phyloP scores from a whole-genome alignment of 2,329 filamentous ascomycete genomes.

The Phaeophleospora eucalypticola region DNA sequence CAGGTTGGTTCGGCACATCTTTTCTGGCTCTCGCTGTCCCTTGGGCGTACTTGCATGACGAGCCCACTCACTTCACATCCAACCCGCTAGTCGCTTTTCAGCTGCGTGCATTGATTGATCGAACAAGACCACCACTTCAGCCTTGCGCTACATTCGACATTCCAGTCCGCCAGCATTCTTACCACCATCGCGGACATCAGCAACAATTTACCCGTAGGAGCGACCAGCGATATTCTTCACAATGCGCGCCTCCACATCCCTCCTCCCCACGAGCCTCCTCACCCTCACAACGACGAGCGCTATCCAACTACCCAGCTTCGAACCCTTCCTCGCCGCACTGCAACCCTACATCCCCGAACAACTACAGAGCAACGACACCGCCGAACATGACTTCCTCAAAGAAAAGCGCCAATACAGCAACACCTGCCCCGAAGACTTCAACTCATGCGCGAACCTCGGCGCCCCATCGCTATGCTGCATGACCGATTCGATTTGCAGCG shows the following conservation, averaged over 20 bases:
- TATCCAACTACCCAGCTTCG: slow-evolving; percentile 25
- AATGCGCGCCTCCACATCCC: slow-evolving; percentile 17
- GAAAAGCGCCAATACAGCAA: slow-evolving; percentile 34
- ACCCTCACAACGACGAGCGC: slow-evolving; percentile 17
- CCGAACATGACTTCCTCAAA: slow-evolving; percentile 27
- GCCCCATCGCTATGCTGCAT: slow-evolving; percentile 55
- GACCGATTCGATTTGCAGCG: slow-evolving; percentile 50
- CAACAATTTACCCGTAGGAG: background rate
- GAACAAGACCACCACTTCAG: background rate
- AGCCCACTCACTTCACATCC: background rate
- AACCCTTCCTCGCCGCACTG: slow-evolving; percentile 30
- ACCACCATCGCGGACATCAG: background rate
- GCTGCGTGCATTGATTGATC: background rate
- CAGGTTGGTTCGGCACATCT: too few species aligned
- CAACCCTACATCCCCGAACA: slow-evolving; percentile 17
- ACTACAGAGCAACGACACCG: slow-evolving; percentile 16
- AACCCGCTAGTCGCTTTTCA: background rate
- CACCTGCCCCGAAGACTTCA: slow-evolving; percentile 51
- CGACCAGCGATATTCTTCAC: background rate
- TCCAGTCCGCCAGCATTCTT: too few species aligned
- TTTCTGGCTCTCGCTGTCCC: too few species aligned
- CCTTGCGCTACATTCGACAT: background rate
- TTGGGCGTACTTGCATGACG: background rate
- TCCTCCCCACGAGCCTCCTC: slow-evolving; percentile 15
- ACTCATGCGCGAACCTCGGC: slow-evolving; percentile 50